Evolutionary conservation across 73 alveolate genomes (phyloP), one percentile per base, ranked within the genome.

Genomic region (Tetrahymena malaccensis): DNA sequence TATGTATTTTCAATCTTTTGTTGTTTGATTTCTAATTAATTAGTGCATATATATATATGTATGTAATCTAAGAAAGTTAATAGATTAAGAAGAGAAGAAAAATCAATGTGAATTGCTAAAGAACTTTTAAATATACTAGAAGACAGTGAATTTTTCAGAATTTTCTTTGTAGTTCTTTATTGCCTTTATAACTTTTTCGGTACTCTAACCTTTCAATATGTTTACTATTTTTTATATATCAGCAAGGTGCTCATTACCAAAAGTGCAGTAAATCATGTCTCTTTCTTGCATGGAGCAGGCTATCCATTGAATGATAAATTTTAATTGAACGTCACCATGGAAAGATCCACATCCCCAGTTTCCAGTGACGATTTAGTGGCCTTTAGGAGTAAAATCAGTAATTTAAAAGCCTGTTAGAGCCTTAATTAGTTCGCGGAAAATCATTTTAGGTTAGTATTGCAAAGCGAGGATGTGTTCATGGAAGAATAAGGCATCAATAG

Each of bases 321-420:
- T 96, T 21, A 96, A 94, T 85, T 95, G 95, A 9, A 97, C 95
- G 38, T 95, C 43, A 10, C 98, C 98, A n/a, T 89, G 93, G 70
- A 94, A 96, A 0, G 96, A 96, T 10, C 98, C 98, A 96, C 98
- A 96, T 21, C 98, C 98, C 98, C 98, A 96, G 34, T 94, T 95
- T 13, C 98, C 98, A 16, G 98, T 96, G 0, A 96, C 96, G 21
- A 94, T 55, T 56, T 96, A 55, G n/a, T 55, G 56, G 13, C 89
- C 89, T 70, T 70, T 70, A 10, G 89, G 89, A 22, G 89, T 70
- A n/a, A 25, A 70, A 85, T 93, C 85, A 17, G 27, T 89, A 34
- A 33, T 25, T 95, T 94, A 21, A 43, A 25, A 70, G 21, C 89
- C 89, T 3, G 89, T 70, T 0, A 70, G 89, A 12, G 89, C 89